A percentile compares a stretch with the other conserved stretches of the same genome.
Evolutionary conservation across 805 yeast genomes (phyloP).

Genomic region (Starmerella etchellsii): DNA sequence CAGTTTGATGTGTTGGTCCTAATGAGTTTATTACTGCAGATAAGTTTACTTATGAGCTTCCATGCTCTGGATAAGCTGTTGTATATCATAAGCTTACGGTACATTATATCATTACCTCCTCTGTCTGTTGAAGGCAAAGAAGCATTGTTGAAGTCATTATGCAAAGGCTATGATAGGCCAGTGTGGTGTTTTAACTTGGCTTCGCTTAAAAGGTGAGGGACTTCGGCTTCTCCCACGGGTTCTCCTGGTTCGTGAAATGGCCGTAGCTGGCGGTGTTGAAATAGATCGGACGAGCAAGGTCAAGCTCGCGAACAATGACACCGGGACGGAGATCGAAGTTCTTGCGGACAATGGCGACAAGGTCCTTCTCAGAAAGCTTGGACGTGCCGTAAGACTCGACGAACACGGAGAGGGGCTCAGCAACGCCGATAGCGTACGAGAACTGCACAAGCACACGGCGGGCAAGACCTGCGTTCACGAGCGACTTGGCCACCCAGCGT

Average conservation of each 20-base stretch:
- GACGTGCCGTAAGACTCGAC: constrained; percentile 99
- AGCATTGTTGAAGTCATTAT: constrained; percentile 2
- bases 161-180: neutral
- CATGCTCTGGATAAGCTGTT: no score
- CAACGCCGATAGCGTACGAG: constrained; percentile 99
- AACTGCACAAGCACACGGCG: constrained; percentile 96
- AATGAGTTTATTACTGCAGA: no score
- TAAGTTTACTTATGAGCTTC: no score
- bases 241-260: constrained; percentile 97
- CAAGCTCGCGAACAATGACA: constrained; percentile 90
- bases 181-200: constrained; percentile 4
- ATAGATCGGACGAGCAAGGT: constrained; percentile 98
- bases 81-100: no score
- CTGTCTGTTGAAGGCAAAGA: constrained; percentile 1
- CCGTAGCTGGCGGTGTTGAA: constrained; percentile 98
- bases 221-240: constrained; percentile 96
- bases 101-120: no score
- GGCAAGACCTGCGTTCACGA: constrained; percentile 87
- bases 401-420: constrained; percentile 95
- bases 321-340: constrained; percentile 99
- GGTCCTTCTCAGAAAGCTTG: constrained; percentile 72
- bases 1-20: no score
- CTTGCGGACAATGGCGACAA: constrained; percentile 79
- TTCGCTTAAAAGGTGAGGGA: constrained; percentile 28
- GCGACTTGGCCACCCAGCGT: constrained; percentile 99